Conservation (phyloP, 352 stramenopile species). For the Globisporangium iwayamae region DNA sequence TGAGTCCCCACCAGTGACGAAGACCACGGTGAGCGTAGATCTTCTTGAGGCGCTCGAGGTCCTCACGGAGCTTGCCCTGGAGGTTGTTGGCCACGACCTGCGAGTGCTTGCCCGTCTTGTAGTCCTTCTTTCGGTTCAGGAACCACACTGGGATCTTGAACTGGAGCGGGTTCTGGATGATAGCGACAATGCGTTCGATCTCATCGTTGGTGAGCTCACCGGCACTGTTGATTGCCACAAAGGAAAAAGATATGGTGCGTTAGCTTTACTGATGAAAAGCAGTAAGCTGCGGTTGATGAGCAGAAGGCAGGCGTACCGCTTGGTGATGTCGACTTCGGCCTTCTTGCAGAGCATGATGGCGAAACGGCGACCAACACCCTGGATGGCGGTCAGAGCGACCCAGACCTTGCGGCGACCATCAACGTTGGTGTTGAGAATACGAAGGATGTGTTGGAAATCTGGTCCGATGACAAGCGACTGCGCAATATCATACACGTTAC, state of each 20-base stretch:
- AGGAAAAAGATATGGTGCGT: not conserved
- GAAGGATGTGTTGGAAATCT: constrained; percentile 99
- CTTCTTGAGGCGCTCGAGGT: constrained; percentile 99
- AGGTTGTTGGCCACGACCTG: constrained; percentile 99
- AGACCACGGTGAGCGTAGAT: constrained; percentile 99
- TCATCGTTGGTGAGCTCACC: constrained; percentile 98
- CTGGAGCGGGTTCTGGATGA: constrained; percentile 99
- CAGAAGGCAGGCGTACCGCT: constrained; percentile 59
- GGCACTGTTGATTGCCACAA: constrained; percentile 44
- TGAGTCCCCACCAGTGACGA: constrained; percentile 99
- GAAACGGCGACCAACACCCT: constrained; percentile 85
- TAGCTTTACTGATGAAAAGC: not conserved
- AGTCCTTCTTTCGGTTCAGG: constrained; percentile 99
- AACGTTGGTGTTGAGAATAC: constrained; percentile 99
- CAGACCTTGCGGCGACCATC: constrained; percentile 96
- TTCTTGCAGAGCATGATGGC: constrained; percentile 99
- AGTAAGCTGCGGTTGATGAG: not conserved
- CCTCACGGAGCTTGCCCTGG: constrained; percentile 98
- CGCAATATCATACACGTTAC: constrained; percentile 2
- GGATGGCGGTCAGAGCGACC: constrained; percentile 81
- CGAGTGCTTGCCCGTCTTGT: constrained; percentile 99
- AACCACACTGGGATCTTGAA: constrained; percentile 99
- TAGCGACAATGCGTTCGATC: constrained; percentile 99
- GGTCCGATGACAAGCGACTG: constrained; percentile 90
- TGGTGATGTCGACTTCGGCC: constrained; percentile 98